These are phyloP conservation scores for Aspergillus uvarum DNA, from an alignment of 2,329 filamentous ascomycete genomes.

Conservation along the genomic window DNA sequence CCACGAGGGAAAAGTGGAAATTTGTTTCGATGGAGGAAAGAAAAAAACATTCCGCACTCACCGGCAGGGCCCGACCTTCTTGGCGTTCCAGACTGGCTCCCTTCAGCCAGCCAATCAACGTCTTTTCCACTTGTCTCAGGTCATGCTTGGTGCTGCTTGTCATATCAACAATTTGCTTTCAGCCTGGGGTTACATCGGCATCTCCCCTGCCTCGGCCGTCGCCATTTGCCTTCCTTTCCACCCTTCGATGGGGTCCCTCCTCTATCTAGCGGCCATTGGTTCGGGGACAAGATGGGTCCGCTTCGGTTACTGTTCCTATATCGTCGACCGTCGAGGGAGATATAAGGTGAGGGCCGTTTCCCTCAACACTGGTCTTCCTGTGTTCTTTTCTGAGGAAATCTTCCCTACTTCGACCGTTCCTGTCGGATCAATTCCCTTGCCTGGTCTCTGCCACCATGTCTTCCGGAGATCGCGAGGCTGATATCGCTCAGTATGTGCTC, in stretches of 20 bases:
- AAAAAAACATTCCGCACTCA: constrained; percentile 4
- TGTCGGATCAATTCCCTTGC: constrained; percentile 6
- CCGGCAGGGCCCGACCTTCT: constrained; percentile 15
- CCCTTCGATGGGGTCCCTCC: constrained; percentile 9
- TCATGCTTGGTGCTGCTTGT: constrained; percentile 24
- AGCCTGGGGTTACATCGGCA: constrained; percentile 33
- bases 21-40: not conserved
- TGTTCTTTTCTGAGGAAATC: constrained; percentile 12
- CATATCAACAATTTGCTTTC: constrained; percentile 15
- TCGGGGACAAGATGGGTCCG: constrained; percentile 75
- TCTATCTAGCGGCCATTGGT: constrained; percentile 5
- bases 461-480: constrained; percentile 29
- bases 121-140: constrained; percentile 6
- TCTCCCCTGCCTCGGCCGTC: constrained; percentile 12
- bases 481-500: constrained; percentile 28
- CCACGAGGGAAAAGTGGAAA: constrained; percentile 12
- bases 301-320: constrained; percentile 54
- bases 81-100: constrained; percentile 4
- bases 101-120: constrained; percentile 12
- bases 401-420: constrained; percentile 3
- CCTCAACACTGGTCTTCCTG: constrained; percentile 11
- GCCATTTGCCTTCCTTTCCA: constrained; percentile 14
- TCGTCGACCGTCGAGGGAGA: constrained; percentile 19
- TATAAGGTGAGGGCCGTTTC: constrained; percentile 27
- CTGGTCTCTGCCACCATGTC: constrained; percentile 24